Conservation (phyloP, 2,329 filamentous ascomycete species). For the Parafenestella ontariensis region DNA sequence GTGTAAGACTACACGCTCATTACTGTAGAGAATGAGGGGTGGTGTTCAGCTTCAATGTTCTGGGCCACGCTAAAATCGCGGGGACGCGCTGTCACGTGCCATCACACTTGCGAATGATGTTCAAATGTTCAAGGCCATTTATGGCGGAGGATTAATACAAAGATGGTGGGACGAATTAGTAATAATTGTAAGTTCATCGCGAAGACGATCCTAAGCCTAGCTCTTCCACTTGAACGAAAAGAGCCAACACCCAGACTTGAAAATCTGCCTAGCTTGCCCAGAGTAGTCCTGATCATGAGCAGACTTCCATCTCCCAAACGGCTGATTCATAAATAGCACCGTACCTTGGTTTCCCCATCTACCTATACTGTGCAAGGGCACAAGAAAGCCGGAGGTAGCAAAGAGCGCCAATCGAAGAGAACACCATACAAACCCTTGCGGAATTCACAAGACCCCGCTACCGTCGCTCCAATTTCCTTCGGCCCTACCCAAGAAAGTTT, state of each 20-base stretch:
- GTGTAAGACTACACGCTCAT: too few species aligned
- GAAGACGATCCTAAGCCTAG: neutral
- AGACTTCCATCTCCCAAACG: neutral
- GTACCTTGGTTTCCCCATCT: neutral
- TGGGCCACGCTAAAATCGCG: neutral
- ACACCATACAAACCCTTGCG: neutral
- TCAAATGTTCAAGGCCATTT: neutral
- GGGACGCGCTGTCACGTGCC: neutral
- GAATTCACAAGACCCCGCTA: neutral
- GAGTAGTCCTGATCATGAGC: neutral
- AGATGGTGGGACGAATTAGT: neutral
- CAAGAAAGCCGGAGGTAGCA: neutral
- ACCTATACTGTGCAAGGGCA: neutral
- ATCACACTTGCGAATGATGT: neutral
- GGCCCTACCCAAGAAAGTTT: slow-evolving; percentile 37
- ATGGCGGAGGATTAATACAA: too few species aligned
- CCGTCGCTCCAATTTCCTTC: neutral
- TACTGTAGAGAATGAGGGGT: too few species aligned
- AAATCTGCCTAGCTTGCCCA: neutral
- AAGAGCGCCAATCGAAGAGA: neutral
- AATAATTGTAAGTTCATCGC: neutral
- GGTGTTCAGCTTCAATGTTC: too few species aligned
- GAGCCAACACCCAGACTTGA: neutral
- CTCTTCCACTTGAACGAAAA: neutral
- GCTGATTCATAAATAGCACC: neutral